A percentile compares a stretch with the other conserved stretches of the same genome.
These are phyloP conservation scores for Hypomontagnella monticulosa DNA, from an alignment of 495 filamentous ascomycete species.

Conservation along the genomic window DNA sequence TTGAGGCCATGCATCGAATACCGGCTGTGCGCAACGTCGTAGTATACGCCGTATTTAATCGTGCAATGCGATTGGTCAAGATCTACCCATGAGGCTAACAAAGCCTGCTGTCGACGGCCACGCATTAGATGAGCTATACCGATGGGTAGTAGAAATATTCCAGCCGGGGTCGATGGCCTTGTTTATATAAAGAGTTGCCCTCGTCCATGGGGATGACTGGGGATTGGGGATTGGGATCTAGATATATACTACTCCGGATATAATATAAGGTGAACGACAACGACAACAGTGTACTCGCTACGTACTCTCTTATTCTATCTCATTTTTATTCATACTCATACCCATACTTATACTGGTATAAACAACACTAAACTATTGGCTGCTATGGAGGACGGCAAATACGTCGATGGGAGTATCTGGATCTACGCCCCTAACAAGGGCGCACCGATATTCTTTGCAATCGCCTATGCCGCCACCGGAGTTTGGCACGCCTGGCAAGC, in stretches of 20 bases:
- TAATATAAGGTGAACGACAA: too few species aligned
- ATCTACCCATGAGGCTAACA: conserved; percentile 12
- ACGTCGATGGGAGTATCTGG: conserved; percentile 65
- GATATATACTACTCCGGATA: too few species aligned
- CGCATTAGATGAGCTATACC: neutral
- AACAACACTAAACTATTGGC: neutral
- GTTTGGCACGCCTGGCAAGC: conserved; percentile 69
- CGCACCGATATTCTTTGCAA: conserved; percentile 72
- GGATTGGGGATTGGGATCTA: too few species aligned
- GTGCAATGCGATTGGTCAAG: conserved; percentile 40
- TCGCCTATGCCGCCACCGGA: conserved; percentile 70
- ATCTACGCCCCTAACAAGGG: conserved; percentile 80
- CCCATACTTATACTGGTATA: neutral
- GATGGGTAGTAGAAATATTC: neutral
- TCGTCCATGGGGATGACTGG: too few species aligned
- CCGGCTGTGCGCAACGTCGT: neutral
- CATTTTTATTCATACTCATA: too few species aligned
- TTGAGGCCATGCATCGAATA: neutral
- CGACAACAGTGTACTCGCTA: too few species aligned
- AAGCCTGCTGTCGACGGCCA: conserved; percentile 1
- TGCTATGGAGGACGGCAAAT: conserved; percentile 51
- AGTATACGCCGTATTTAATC: conserved; percentile 36
- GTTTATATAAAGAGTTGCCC: too few species aligned
- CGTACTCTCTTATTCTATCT: too few species aligned
- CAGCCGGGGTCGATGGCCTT: too few species aligned